These are phyloP conservation scores for Wallacemonas sp. DNA, from an alignment of 208 protist genomes.

Conservation along the genomic window DNA sequence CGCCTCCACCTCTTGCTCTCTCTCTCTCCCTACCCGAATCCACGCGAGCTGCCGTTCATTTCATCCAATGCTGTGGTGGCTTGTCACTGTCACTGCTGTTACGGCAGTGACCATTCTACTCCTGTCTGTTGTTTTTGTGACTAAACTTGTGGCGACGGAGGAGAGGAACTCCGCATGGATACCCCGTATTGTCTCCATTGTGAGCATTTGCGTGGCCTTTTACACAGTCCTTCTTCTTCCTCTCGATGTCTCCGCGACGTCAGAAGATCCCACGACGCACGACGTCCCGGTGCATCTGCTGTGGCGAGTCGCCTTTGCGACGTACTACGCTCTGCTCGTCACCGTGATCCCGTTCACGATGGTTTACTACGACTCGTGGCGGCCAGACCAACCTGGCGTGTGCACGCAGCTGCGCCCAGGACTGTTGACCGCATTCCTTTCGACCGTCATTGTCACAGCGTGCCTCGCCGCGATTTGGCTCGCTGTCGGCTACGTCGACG, in stretches of 20 bases:
- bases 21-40: no score
- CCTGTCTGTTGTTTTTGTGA: neutral
- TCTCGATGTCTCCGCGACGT: constrained; percentile 83
- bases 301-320: constrained; percentile 29
- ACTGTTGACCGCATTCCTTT: constrained; percentile 4
- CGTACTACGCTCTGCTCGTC: constrained; percentile 24
- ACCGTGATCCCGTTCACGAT: constrained; percentile 11
- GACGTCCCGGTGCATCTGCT: neutral
- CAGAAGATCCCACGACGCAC: constrained; percentile 18
- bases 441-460: constrained; percentile 26
- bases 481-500: constrained; percentile 30
- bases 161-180: constrained; percentile 14
- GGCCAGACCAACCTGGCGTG: constrained; percentile 42
- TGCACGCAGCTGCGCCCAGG: constrained; percentile 25
- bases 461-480: constrained; percentile 34
- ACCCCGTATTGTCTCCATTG: constrained; percentile 28
- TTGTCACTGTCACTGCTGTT: constrained; percentile 49
- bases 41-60: neutral
- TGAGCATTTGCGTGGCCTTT: constrained; percentile 50
- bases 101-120: constrained; percentile 1
- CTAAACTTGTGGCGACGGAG: neutral
- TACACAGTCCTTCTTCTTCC: constrained; percentile 90
- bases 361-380: constrained; percentile 87
- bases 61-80: constrained; percentile 38
- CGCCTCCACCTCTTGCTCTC: no score